These are phyloP conservation scores for Nicotiana paniculata DNA, from an alignment of 257 asterid species.

Conservation along the genomic window DNA sequence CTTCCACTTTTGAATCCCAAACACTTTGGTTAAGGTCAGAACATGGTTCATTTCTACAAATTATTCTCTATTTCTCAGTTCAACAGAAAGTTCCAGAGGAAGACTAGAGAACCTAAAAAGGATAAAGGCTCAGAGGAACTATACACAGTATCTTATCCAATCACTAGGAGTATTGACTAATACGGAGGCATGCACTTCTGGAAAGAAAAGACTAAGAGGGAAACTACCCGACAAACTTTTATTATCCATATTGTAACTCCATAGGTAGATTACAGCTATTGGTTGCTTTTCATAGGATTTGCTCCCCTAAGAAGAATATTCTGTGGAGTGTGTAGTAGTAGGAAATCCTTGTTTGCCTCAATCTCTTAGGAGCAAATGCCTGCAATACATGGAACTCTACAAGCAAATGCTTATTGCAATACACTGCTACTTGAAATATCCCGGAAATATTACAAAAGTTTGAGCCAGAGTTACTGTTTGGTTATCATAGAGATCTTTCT, in stretches of 20 bases:
- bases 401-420: neutral
- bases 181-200: neutral
- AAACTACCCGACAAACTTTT: neutral
- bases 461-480: neutral
- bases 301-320: neutral
- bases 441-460: neutral
- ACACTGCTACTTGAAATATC: neutral
- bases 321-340: neutral
- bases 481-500: neutral
- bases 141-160: neutral
- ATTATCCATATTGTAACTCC: neutral
- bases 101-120: neutral
- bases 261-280: neutral
- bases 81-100: neutral
- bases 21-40: neutral
- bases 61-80: neutral
- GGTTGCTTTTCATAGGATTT: neutral
- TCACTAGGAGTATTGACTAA: neutral
- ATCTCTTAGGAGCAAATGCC: neutral
- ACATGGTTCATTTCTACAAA: neutral
- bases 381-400: neutral
- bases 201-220: neutral
- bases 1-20: neutral
- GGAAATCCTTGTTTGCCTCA: neutral
- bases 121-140: neutral